These are phyloP conservation scores for Metarhizium robertsii DNA, from an alignment of 2,329 filamentous ascomycete species.

Conservation along the genomic window DNA sequence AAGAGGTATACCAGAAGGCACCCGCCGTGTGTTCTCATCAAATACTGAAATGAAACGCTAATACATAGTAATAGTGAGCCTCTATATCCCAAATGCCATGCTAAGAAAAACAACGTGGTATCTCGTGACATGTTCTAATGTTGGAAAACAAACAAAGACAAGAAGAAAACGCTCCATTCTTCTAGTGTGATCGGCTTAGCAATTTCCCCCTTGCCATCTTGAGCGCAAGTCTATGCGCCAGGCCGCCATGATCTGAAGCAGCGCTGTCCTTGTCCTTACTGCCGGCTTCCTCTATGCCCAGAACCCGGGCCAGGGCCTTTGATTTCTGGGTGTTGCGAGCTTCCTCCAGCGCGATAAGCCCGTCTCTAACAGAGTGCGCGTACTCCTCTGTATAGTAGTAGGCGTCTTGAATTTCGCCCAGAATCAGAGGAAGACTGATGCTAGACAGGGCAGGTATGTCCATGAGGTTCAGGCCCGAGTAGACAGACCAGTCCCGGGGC, in stretches of 20 bases:
- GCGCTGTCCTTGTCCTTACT: neutral
- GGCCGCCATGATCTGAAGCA: neutral
- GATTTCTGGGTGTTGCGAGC: neutral
- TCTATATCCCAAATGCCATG: no score
- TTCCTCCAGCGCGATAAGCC: constrained; percentile 5
- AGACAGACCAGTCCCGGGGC: constrained; percentile 8
- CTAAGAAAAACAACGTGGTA: no score
- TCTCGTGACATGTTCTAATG: no score
- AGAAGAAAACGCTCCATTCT: neutral
- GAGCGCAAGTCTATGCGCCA: constrained; percentile 1
- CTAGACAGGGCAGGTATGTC: constrained; percentile 9
- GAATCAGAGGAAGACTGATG: constrained; percentile 10
- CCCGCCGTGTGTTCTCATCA: no score
- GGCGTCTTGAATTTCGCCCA: constrained; percentile 8
- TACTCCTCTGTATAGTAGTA: constrained; percentile 9
- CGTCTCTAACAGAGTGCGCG: constrained; percentile 2
- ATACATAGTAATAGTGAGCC: no score
- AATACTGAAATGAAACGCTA: no score
- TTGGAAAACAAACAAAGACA: neutral
- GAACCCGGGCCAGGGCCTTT: constrained; percentile 2
- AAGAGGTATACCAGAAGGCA: no score
- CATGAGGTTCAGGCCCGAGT: constrained; percentile 8
- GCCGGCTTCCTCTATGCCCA: neutral
- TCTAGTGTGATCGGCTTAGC: neutral
- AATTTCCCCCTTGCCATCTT: neutral